Conservation (phyloP, 2,329 filamentous ascomycete genomes). For the Tolypocladium album region DNA sequence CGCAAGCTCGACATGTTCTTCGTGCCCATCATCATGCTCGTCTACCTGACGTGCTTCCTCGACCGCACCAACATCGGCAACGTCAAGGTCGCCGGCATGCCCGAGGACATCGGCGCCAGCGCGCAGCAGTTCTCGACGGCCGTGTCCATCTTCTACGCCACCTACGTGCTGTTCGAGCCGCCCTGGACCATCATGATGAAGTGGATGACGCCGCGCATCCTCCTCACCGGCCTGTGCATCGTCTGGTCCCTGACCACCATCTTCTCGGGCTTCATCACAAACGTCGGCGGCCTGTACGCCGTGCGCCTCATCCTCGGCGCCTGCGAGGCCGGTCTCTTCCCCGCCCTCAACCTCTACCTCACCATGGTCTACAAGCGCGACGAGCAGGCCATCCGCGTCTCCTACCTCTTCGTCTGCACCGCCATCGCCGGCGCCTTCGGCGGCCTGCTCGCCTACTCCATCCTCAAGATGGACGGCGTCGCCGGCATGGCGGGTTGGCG, state of each 20-base stretch:
- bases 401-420: constrained; percentile 35
- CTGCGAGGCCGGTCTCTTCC: constrained; percentile 14
- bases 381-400: constrained; percentile 44
- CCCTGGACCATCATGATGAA: constrained; percentile 21
- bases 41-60: constrained; percentile 43
- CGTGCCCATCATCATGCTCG: constrained; percentile 38
- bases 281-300: constrained; percentile 13
- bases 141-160: constrained; percentile 20
- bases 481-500: constrained; percentile 34
- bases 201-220: constrained; percentile 18
- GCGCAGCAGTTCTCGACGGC: constrained; percentile 19
- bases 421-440: constrained; percentile 34
- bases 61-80: constrained; percentile 41
- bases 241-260: constrained; percentile 17
- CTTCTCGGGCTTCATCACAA: constrained; percentile 18
- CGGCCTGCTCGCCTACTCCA: constrained; percentile 34
- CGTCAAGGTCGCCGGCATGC: constrained; percentile 21
- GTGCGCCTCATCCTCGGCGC: constrained; percentile 13
- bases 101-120: constrained; percentile 19
- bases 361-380: constrained; percentile 28
- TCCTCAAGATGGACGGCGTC: constrained; percentile 33
- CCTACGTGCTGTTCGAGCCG: constrained; percentile 19
- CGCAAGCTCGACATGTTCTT: constrained; percentile 20
- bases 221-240: constrained; percentile 15
- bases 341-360: constrained; percentile 14